Evolutionary conservation across 2,329 filamentous ascomycete species (phyloP).

Genomic region (Ophiostoma sp.): DNA sequence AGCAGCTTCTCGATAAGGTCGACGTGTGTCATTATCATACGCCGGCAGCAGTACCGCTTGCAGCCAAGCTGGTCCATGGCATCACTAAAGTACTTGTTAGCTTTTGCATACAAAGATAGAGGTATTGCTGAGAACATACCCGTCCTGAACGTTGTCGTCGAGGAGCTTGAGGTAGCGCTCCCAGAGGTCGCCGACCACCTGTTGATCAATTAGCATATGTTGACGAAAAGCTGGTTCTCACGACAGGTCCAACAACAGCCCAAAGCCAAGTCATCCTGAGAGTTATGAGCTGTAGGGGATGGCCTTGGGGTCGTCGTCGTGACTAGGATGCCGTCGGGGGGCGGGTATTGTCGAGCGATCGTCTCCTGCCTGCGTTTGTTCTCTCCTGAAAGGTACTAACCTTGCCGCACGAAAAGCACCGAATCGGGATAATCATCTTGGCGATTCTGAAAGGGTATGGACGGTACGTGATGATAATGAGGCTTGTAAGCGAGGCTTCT

Average conservation of each 20-base stretch:
- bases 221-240: neutral
- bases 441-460: neutral
- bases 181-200: slow-evolving; percentile 98
- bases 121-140: slow-evolving; percentile 47
- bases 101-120: neutral
- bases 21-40: slow-evolving; percentile 99
- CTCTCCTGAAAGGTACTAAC: slow-evolving; percentile 44
- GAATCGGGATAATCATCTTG: slow-evolving; percentile 93
- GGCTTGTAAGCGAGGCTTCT: neutral
- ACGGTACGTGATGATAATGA: neutral
- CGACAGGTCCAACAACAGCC: no score
- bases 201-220: slow-evolving; percentile 31
- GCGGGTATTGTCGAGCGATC: neutral
- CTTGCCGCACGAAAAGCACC: slow-evolving; percentile 99
- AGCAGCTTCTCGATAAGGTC: slow-evolving; percentile 98
- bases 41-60: slow-evolving; percentile 94
- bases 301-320: neutral
- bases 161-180: slow-evolving; percentile 89
- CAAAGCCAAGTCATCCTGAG: no score
- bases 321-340: neutral
- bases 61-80: slow-evolving; percentile 93
- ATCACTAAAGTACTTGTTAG: slow-evolving; percentile 53
- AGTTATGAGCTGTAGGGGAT: no score
- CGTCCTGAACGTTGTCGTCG: slow-evolving; percentile 68
- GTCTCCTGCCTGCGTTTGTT: neutral